Evolutionary conservation across 441 rosid genomes (phyloP), one percentile per base, ranked within the genome.

Genomic region (Cnidoscolus chayamansa): DNA sequence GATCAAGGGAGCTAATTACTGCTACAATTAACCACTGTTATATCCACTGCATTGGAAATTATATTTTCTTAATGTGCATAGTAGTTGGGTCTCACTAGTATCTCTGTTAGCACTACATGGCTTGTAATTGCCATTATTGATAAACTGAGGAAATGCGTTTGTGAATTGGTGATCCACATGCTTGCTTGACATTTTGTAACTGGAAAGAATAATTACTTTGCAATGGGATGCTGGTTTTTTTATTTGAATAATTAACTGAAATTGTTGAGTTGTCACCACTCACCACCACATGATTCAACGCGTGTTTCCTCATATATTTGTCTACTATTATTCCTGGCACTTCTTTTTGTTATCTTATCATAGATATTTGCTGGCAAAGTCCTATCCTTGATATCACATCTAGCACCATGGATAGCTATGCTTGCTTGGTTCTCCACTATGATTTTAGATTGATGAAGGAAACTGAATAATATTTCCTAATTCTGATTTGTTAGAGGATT

Each of bases 401-500:
- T 20, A 15, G 31, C 16, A 58, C 10, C 32, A 2, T 43, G 20
- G n/a, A 43, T 54, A 6, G 63, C 40, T 56, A 15, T 43, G 63
- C 54, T 2, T 47, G 40, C 35, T 59, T 35, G 40, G 40, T 35
- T 35, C 5, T 25, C 25, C 25, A 25, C 37, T 8, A 11, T 47
- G 35, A 31, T 59, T 43, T 47, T 48, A 30, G 1, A 59, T 20
- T 57, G 56, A 43, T 30, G 45, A 57, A 10, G 32, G 59, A 25
- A n/a, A 40, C 20, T 13, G 31, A 48, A 15, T 3, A 20, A 40
- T 40, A 40, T 40, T 40, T 40, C 45, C 45, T n/a, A 37, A 37
- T 37, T 68, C 32, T 40, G 35, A 68, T 19, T 55, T 53, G 30
- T n/a, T n/a, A n/a, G n/a, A n/a, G n/a, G n/a, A n/a, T n/a, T n/a